Evolutionary conservation across 345 rosid species (phyloP).

Genomic region (Linum lewisii): DNA sequence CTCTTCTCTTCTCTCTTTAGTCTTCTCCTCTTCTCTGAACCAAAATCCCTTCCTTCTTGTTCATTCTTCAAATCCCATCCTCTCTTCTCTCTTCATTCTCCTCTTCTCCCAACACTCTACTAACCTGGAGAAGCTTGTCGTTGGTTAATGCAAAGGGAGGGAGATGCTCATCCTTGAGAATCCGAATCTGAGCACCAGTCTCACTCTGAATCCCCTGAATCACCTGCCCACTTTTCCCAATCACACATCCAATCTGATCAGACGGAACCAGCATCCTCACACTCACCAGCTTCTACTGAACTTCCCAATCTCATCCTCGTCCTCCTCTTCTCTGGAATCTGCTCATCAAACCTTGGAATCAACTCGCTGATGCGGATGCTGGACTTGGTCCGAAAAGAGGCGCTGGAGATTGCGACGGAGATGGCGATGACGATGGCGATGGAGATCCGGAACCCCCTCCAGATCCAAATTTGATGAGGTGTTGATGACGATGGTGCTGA

Average conservation of each 20-base stretch:
- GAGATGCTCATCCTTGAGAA: constrained; percentile 22
- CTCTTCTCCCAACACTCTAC: no score
- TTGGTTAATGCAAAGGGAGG: constrained; percentile 20
- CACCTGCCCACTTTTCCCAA: constrained; percentile 29
- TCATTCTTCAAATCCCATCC: no score
- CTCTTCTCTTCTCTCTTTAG: no score
- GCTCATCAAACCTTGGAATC: constrained; percentile 23
- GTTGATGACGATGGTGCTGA: no score
- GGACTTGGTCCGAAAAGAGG: constrained; percentile 21
- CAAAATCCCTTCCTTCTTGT: no score
- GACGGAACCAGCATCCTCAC: constrained; percentile 26
- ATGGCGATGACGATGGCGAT: no score
- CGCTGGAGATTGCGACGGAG: no score
- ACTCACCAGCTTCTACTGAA: constrained; percentile 13
- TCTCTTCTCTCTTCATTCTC: no score
- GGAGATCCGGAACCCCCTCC: no score
- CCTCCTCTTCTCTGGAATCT: constrained; percentile 14
- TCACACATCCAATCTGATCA: constrained; percentile 28
- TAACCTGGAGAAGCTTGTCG: constrained; percentile 26
- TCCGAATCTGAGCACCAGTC: constrained; percentile 28
- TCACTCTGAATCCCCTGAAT: constrained; percentile 26
- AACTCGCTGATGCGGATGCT: constrained; percentile 24
- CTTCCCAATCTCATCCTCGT: constrained; percentile 9
- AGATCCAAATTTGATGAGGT: no score
- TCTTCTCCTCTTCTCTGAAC: no score